phyloP scores from a whole-genome alignment of 139 green algal genomes.

The Picochlorum sp. region DNA sequence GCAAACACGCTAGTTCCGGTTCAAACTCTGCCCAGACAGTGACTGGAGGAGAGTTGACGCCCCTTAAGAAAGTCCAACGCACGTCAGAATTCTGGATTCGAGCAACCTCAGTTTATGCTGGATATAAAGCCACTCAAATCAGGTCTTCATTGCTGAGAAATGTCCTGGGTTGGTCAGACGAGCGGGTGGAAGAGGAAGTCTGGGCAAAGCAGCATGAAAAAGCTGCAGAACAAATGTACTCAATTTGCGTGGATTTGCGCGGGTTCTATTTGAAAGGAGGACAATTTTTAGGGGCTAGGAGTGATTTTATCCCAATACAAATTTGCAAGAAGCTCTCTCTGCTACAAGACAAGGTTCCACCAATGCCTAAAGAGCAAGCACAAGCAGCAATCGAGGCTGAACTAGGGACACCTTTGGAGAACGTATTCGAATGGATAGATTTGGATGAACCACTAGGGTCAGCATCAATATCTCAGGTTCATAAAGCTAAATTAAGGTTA shows the following conservation, averaged over 20 bases:
- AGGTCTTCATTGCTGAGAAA: conserved; percentile 19
- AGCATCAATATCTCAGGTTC: conserved; percentile 86
- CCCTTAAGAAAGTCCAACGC: conserved; percentile 15
- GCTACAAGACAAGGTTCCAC: conserved; percentile 75
- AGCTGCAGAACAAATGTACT: conserved; percentile 70
- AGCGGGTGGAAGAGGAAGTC: conserved; percentile 39
- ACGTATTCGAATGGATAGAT: conserved; percentile 89
- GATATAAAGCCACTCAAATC: conserved; percentile 70
- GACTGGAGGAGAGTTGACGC: conserved; percentile 1
- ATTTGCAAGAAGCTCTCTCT: conserved; percentile 69
- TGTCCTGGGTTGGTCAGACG: conserved; percentile 20
- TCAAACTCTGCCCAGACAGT: not conserved
- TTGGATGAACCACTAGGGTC: conserved; percentile 74
- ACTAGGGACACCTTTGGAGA: conserved; percentile 48
- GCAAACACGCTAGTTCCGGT: not conserved
- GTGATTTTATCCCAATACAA: conserved; percentile 78
- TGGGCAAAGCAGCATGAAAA: conserved; percentile 66
- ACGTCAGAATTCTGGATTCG: conserved; percentile 69
- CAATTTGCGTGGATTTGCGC: conserved; percentile 66
- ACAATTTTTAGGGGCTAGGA: conserved; percentile 78
- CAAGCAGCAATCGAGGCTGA: conserved; percentile 49
- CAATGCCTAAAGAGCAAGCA: conserved; percentile 44
- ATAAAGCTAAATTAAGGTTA: conserved; percentile 68
- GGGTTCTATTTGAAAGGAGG: conserved; percentile 88
- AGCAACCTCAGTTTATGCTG: conserved; percentile 56